phyloP scores from a whole-genome alignment of 768 basidiomycete genomes.

The Cyathus striatus region DNA sequence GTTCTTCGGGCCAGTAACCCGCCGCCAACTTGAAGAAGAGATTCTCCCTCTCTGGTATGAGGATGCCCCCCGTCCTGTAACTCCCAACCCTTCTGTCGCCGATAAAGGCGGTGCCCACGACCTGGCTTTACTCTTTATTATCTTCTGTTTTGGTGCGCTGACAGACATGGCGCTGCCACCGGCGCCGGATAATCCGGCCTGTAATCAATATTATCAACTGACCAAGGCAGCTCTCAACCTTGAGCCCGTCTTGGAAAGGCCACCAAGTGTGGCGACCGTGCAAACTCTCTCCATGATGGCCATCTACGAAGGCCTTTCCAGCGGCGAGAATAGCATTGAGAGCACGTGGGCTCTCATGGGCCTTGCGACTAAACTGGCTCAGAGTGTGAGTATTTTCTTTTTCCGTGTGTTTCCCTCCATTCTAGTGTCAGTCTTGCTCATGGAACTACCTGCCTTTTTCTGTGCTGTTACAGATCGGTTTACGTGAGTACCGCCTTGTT shows the following conservation, averaged over 20 bases:
- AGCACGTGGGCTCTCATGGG: constrained; percentile 65
- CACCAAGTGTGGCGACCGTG: constrained; percentile 67
- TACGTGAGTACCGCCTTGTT: constrained; percentile 42
- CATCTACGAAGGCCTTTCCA: constrained; percentile 65
- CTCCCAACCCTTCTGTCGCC: neutral
- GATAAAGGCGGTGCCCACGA: constrained; percentile 43
- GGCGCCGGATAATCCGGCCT: constrained; percentile 46
- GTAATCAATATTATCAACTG: constrained; percentile 52
- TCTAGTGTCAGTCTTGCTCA: constrained; percentile 4
- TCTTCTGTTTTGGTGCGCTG: constrained; percentile 59
- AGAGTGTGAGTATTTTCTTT: constrained; percentile 47
- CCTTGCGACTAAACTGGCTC: constrained; percentile 58
- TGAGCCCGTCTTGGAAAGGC: constrained; percentile 64
- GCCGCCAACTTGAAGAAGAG: constrained; percentile 58
- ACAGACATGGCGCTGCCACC: constrained; percentile 49
- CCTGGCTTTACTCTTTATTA: constrained; percentile 54
- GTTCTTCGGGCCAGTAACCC: constrained; percentile 72
- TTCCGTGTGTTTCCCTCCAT: neutral
- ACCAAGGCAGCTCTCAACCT: constrained; percentile 61
- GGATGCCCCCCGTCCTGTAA: constrained; percentile 32
- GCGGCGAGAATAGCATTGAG: constrained; percentile 67
- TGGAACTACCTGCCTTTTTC: too few species aligned
- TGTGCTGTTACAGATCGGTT: constrained; percentile 59
- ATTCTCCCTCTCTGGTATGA: constrained; percentile 61
- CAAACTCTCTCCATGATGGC: constrained; percentile 64